phyloP scores from a whole-genome alignment of 2,329 filamentous ascomycete genomes.

The Daldinia sp. region DNA sequence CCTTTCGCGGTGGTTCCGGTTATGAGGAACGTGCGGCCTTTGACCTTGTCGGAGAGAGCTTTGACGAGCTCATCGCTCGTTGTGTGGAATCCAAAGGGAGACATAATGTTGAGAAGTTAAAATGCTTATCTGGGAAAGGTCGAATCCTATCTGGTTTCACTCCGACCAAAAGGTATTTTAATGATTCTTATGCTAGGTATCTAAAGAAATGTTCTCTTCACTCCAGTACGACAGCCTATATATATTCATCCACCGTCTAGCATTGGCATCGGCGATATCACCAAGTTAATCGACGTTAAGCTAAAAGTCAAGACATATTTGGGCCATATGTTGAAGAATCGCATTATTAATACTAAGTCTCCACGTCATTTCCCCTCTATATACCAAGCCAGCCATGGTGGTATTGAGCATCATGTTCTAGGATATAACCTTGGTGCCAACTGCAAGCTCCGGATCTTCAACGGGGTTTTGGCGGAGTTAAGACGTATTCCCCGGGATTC shows the following conservation, averaged over 20 bases:
- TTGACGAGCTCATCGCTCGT: slow-evolving; percentile 27
- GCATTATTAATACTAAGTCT: not conserved
- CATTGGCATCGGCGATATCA: slow-evolving; percentile 26
- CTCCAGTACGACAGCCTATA: not conserved
- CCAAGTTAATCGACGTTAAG: slow-evolving; percentile 26
- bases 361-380: not conserved
- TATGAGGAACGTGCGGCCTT: slow-evolving; percentile 43
- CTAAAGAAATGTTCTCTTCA: no score
- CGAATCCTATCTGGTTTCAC: no score
- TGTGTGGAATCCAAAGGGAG: slow-evolving; percentile 32
- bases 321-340: not conserved
- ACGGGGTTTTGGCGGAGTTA: slow-evolving; percentile 1
- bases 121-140: not conserved
- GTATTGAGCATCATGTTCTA: not conserved
- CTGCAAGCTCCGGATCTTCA: not conserved
- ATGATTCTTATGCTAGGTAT: not conserved
- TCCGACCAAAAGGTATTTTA: no score
- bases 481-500: not conserved
- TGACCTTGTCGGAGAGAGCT: slow-evolving; percentile 32
- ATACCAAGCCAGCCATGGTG: not conserved
- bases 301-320: not conserved
- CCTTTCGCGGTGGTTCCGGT: slow-evolving; percentile 35
- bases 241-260: not conserved
- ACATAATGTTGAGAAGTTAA: slow-evolving; percentile 25
- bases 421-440: not conserved